phyloP scores from a whole-genome alignment of 768 basidiomycete genomes.

The Leccinellum rugosiceps region DNA sequence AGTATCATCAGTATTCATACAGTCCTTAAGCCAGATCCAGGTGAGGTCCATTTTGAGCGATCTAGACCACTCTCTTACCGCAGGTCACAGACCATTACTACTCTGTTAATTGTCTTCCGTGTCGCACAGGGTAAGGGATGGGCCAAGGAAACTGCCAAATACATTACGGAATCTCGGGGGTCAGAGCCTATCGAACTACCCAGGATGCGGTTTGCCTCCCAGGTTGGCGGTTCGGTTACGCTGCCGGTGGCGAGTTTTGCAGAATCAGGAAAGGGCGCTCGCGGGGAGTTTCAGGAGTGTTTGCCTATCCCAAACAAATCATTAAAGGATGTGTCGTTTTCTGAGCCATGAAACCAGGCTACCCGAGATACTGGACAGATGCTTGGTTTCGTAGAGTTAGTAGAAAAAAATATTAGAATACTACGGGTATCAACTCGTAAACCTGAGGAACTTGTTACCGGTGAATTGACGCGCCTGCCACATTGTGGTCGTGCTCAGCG shows the following conservation, averaged over 20 bases:
- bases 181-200: neutral
- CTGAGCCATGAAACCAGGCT: neutral
- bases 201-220: neutral
- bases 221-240: neutral
- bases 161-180: neutral
- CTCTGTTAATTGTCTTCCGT: neutral
- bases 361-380: too few species aligned
- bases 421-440: too few species aligned
- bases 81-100: neutral
- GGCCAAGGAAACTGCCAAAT: neutral
- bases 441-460: too few species aligned
- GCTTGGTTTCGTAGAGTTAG: too few species aligned
- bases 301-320: neutral
- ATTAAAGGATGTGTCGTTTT: neutral
- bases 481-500: too few species aligned
- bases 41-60: neutral
- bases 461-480: too few species aligned
- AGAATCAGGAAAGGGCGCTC: neutral
- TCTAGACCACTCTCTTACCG: neutral
- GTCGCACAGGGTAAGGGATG: neutral
- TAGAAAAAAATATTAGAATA: too few species aligned
- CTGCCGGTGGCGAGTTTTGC: neutral
- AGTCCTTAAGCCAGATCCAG: neutral
- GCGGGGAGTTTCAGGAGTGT: neutral
- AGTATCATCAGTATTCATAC: neutral